A percentile compares a stretch with the other conserved stretches of the same genome.
Conservation (phyloP, 306 rosid genomes). For the Vigna mungo region DNA sequence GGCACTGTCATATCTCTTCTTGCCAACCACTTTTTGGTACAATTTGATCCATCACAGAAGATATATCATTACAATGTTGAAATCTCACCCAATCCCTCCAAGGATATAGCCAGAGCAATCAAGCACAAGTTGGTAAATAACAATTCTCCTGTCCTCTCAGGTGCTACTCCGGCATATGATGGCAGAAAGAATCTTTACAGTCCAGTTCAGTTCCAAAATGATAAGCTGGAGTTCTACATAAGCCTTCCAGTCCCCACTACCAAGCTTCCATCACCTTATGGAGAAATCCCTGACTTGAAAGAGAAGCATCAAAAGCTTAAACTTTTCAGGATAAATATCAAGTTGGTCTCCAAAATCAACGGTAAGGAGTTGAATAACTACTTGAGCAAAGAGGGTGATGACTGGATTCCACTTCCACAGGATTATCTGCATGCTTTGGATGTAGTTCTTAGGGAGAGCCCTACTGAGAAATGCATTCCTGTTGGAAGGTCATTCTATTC, state of each 20-base stretch:
- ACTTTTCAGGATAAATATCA: conserved; percentile 74
- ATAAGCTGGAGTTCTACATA: conserved; percentile 83
- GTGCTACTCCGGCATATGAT: conserved; percentile 87
- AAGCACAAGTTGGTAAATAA: conserved; percentile 78
- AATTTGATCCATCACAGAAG: conserved; percentile 71
- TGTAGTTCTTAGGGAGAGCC: conserved; percentile 86
- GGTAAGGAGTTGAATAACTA: conserved; percentile 76
- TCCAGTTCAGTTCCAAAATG: conserved; percentile 77
- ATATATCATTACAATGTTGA: conserved; percentile 95
- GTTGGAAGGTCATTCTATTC: conserved; percentile 91
- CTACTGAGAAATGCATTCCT: conserved; percentile 81
- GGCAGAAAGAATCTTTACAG: conserved; percentile 94
- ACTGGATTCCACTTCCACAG: conserved; percentile 93
- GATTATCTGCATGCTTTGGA: conserved; percentile 98
- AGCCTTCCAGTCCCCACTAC: conserved; percentile 73
- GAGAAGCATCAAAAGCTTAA: conserved; percentile 64
- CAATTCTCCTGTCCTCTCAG: conserved; percentile 68
- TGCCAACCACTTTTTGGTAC: conserved; percentile 92
- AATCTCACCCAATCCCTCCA: conserved; percentile 88
- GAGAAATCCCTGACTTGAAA: conserved; percentile 53
- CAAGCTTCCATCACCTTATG: conserved; percentile 49
- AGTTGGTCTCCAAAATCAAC: conserved; percentile 80
- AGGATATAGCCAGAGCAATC: conserved; percentile 78
- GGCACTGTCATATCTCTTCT: conserved; percentile 79
- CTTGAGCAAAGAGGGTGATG: conserved; percentile 80